These are phyloP conservation scores for Pogostemon cablin DNA, from an alignment of 257 asterid genomes.

Conservation along the genomic window DNA sequence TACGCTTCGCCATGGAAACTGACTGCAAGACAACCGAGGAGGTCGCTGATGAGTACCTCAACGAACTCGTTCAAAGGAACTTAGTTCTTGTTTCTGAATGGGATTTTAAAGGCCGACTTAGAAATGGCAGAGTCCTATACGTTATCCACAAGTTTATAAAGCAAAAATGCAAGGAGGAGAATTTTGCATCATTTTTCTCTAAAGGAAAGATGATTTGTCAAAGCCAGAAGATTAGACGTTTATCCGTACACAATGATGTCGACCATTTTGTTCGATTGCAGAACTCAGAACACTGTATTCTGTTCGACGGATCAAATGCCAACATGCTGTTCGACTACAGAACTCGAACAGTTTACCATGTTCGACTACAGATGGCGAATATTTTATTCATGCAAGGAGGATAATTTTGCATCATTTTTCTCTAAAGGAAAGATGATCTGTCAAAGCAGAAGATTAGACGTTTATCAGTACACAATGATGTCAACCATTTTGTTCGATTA, in stretches of 20 bases:
- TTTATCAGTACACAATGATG: constrained; percentile 33
- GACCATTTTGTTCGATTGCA: no score
- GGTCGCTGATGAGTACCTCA: constrained; percentile 43
- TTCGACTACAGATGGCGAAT: no score
- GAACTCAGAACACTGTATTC: no score
- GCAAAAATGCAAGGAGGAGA: constrained; percentile 39
- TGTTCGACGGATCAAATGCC: no score
- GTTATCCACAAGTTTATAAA: constrained; percentile 33
- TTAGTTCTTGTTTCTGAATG: constrained; percentile 43
- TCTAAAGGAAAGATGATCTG: constrained; percentile 13
- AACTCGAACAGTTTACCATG: no score
- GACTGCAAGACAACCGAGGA: constrained; percentile 40
- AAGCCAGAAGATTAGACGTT: constrained; percentile 35
- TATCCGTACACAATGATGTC: constrained; percentile 33
- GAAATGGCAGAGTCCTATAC: constrained; percentile 33
- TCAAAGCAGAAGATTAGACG: constrained; percentile 35
- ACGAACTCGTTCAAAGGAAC: constrained; percentile 40
- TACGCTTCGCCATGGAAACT: constrained; percentile 34
- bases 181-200: constrained; percentile 35
- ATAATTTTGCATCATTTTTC: constrained; percentile 38
- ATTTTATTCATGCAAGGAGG: constrained; percentile 28
- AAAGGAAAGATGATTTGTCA: constrained; percentile 5
- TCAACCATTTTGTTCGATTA: no score
- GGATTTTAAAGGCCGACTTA: constrained; percentile 38
- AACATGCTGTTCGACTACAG: no score